Evolutionary conservation across 1,284 basidiomycete species (phyloP).

Genomic region (Marasmius fiardii): DNA sequence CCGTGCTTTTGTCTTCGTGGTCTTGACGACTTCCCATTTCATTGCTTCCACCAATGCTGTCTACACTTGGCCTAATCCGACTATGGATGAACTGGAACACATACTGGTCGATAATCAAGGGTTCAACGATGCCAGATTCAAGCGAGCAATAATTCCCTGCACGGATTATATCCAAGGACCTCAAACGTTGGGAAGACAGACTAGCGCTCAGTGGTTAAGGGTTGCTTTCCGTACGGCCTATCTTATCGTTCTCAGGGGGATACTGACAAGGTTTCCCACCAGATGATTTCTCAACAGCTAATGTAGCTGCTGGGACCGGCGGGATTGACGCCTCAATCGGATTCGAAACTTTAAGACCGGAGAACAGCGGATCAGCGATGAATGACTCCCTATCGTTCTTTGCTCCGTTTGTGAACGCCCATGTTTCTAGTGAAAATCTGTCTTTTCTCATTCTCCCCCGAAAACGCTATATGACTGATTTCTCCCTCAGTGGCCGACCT

Average conservation of each 20-base stretch:
- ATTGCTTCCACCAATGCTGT: not conserved
- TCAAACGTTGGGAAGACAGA: slow-evolving; percentile 14
- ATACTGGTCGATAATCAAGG: slow-evolving; percentile 14
- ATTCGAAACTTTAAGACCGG: slow-evolving; percentile 22
- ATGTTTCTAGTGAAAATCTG: slow-evolving; percentile 11
- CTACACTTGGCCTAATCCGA: slow-evolving; percentile 9
- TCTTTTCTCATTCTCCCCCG: not conserved
- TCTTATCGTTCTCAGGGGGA: not conserved
- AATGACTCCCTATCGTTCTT: slow-evolving; percentile 21
- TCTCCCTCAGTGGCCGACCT: slow-evolving; percentile 22
- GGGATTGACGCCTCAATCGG: slow-evolving; percentile 25
- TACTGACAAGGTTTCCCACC: not conserved
- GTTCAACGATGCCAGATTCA: slow-evolving; percentile 13
- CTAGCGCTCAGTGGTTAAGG: slow-evolving; percentile 18
- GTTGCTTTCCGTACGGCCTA: slow-evolving; percentile 18
- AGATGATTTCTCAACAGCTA: slow-evolving; percentile 25
- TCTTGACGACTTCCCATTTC: not conserved
- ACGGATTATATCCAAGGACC: slow-evolving; percentile 10
- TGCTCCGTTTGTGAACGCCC: slow-evolving; percentile 16
- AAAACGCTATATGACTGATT: slow-evolving; percentile 7
- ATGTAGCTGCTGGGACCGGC: slow-evolving; percentile 22
- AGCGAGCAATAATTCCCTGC: slow-evolving; percentile 17
- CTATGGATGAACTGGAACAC: slow-evolving; percentile 17
- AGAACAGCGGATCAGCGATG: slow-evolving; percentile 23
- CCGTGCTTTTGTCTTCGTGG: not conserved